A percentile compares a stretch with the other conserved stretches of the same genome.
phyloP scores from a whole-genome alignment of 202 grass and related monocot genomes.

The Hordeum pubiflorum region DNA sequence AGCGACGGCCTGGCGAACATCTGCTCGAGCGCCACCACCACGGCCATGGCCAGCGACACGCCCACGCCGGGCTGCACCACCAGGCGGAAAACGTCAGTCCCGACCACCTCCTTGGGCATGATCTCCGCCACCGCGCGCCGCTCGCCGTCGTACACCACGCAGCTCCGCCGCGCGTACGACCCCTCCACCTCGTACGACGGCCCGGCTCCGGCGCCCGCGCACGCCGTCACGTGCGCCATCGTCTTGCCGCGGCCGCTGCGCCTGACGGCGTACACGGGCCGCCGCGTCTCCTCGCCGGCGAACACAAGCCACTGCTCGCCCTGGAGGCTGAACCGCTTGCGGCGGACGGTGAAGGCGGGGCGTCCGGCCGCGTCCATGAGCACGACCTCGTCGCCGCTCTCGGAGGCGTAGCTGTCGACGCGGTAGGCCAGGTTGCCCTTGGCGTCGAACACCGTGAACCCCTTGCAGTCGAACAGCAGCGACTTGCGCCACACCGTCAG shows the following conservation, averaged over 20 bases:
- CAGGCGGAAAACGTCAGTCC: constrained; percentile 81
- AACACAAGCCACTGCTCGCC: constrained; percentile 73
- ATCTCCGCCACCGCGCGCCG: constrained; percentile 51
- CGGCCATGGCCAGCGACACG: constrained; percentile 68
- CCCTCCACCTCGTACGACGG: constrained; percentile 55
- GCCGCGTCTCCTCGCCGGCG: constrained; percentile 36
- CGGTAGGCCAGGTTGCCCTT: constrained; percentile 70
- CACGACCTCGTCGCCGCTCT: constrained; percentile 45
- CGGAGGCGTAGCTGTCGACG: constrained; percentile 71
- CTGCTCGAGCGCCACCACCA: constrained; percentile 79
- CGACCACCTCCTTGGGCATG: constrained; percentile 60
- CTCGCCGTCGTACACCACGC: constrained; percentile 63
- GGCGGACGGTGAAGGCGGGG: constrained; percentile 56
- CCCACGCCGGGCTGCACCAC: constrained; percentile 56
- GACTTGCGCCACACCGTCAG: constrained; percentile 97
- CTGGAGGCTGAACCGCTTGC: constrained; percentile 67
- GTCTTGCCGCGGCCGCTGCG: constrained; percentile 31
- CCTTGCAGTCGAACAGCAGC: constrained; percentile 77
- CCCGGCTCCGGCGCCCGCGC: neutral
- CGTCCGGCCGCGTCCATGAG: constrained; percentile 71
- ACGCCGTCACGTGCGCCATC: constrained; percentile 48
- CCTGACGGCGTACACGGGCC: constrained; percentile 45
- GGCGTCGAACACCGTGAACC: constrained; percentile 87
- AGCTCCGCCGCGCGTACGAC: constrained; percentile 68
- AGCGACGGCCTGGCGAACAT: constrained; percentile 51